Conservation (phyloP, 768 basidiomycete species). For the Boletus vinaceobasis region DNA sequence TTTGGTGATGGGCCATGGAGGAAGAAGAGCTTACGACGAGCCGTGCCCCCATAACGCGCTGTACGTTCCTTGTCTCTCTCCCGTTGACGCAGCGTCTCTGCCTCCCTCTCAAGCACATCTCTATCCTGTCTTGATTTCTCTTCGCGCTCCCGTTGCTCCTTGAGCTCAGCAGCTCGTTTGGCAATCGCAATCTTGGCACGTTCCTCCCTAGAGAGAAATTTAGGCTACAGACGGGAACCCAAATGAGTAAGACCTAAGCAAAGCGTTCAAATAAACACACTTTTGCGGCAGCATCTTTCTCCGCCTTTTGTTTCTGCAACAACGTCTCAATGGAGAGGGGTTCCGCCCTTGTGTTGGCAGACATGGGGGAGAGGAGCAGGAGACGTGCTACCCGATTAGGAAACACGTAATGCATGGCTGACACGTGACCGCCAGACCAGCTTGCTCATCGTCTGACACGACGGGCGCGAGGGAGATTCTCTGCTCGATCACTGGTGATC, state of each 20-base stretch:
- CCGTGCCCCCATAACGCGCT: conserved; percentile 38
- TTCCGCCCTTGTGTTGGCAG: conserved; percentile 41
- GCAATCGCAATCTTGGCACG: conserved; percentile 86
- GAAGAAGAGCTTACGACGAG: conserved; percentile 28
- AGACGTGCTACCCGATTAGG: conserved; percentile 11
- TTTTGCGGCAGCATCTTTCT: conserved; percentile 89
- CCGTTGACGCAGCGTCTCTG: conserved; percentile 59
- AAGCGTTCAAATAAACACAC: conserved; percentile 37
- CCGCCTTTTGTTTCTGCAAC: conserved; percentile 80
- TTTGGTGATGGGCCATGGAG: background rate
- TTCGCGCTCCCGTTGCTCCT: conserved; percentile 62
- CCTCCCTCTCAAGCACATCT: conserved; percentile 71
- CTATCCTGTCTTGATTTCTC: conserved; percentile 60
- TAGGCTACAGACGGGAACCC: conserved; percentile 57
- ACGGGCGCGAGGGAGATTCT: conserved; percentile 14
- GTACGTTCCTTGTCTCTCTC: conserved; percentile 38
- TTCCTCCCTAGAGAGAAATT: conserved; percentile 90
- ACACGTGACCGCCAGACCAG: conserved; percentile 22
- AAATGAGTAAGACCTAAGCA: background rate
- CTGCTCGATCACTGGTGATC: conserved; percentile 20
- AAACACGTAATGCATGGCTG: background rate
- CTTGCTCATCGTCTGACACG: conserved; percentile 22
- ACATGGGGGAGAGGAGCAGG: conserved; percentile 32
- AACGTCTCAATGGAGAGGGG: conserved; percentile 89
- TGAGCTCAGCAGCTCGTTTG: conserved; percentile 81